Percentiles rank a stretch among this genome's conserved stretches.
phyloP scores from a whole-genome alignment of 1,284 basidiomycete species.

The Cutaneotrichosporon sp. region DNA sequence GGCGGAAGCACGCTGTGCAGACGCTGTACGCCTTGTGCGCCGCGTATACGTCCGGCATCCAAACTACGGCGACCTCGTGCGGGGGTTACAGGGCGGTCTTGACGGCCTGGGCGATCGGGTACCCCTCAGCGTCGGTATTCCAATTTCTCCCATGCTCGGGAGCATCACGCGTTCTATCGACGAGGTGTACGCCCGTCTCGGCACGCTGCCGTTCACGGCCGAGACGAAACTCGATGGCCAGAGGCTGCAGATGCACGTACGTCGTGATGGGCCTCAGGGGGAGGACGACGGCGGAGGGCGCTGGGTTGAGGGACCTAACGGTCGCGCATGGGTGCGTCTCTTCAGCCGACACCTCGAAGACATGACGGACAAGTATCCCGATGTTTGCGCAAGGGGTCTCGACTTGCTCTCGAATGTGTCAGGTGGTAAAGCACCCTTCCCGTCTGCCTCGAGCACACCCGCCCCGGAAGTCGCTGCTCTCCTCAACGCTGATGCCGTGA shows the following conservation, averaged over 20 bases:
- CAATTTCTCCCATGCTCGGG: constrained; percentile 52
- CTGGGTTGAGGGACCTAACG: constrained; percentile 50
- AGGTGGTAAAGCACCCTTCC: constrained; percentile 20
- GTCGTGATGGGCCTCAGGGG: constrained; percentile 41
- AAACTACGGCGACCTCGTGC: constrained; percentile 72
- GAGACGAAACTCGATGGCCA: constrained; percentile 86
- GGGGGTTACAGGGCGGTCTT: constrained; percentile 60
- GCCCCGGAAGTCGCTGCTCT: constrained; percentile 25
- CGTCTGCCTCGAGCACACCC: constrained; percentile 28
- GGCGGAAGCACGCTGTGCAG: constrained; percentile 52
- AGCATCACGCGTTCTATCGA: constrained; percentile 67
- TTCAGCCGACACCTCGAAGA: constrained; percentile 85
- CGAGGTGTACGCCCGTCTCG: constrained; percentile 71
- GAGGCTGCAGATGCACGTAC: constrained; percentile 73
- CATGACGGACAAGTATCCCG: constrained; percentile 92
- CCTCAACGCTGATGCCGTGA: constrained; percentile 36
- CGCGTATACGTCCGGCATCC: constrained; percentile 82
- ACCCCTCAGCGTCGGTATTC: constrained; percentile 64
- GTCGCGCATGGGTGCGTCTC: constrained; percentile 57
- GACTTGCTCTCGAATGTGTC: constrained; percentile 32
- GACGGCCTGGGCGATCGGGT: constrained; percentile 61
- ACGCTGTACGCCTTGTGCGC: constrained; percentile 63
- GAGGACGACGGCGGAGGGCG: constrained; percentile 44
- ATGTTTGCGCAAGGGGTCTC: constrained; percentile 61
- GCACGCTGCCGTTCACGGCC: constrained; percentile 63